Conservation (phyloP, 805 yeast genomes). For the Hanseniaspora thailandica region DNA sequence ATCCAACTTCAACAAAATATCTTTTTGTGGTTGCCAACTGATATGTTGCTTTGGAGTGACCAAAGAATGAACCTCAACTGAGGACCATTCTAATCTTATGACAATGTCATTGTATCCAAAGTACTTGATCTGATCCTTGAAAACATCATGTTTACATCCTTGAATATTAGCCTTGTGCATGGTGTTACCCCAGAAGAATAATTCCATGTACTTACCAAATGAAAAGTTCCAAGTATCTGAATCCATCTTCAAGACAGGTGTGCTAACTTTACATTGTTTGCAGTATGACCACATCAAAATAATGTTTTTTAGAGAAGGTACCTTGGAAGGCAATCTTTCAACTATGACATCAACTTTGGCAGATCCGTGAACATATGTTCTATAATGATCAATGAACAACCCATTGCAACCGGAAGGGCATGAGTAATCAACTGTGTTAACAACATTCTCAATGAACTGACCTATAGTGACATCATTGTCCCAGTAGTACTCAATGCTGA, state of each 20-base stretch:
- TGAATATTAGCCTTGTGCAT: conserved; percentile 47
- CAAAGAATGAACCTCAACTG: conserved; percentile 66
- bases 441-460: conserved; percentile 69
- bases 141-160: conserved; percentile 68
- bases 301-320: conserved; percentile 52
- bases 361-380: conserved; percentile 78
- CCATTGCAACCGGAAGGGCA: conserved; percentile 82
- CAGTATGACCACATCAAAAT: conserved; percentile 89
- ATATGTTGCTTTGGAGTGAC: conserved; percentile 63
- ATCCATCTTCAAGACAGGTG: conserved; percentile 72
- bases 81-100: conserved; percentile 65
- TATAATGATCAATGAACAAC: conserved; percentile 56
- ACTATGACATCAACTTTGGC: conserved; percentile 71
- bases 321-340: conserved; percentile 45
- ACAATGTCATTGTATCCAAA: conserved; percentile 72
- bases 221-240: conserved; percentile 83
- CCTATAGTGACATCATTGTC: conserved; percentile 87
- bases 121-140: conserved; percentile 69
- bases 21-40: conserved; percentile 60
- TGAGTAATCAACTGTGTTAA: conserved; percentile 48
- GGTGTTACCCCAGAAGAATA: conserved; percentile 61
- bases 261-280: conserved; percentile 57
- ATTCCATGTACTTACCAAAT: conserved; percentile 83
- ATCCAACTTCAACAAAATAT: conserved; percentile 56
- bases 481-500: conserved; percentile 76